These are phyloP conservation scores for Eleusine coracana DNA, from an alignment of 176 grass and related monocot genomes.

Conservation along the genomic window DNA sequence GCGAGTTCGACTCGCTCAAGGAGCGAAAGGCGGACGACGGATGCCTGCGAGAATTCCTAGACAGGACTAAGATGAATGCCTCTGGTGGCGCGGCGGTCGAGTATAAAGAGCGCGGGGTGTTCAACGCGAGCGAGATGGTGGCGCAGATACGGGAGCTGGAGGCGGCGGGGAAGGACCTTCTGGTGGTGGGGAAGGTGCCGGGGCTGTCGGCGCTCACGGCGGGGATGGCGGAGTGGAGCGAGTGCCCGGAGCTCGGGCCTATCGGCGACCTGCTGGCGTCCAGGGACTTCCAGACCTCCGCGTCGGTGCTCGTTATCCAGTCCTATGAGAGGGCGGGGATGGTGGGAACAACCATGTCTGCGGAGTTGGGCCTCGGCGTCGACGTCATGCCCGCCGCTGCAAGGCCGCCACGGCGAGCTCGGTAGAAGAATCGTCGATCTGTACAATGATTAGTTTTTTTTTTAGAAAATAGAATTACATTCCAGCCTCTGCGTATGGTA, in stretches of 20 bases:
- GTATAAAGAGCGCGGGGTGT: slow-evolving; percentile 55
- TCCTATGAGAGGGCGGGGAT: slow-evolving; percentile 28
- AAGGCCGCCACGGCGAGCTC: slow-evolving; percentile 23
- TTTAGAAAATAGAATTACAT: too few species aligned
- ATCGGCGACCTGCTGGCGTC: slow-evolving; percentile 79
- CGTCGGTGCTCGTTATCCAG: slow-evolving; percentile 68
- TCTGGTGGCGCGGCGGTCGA: slow-evolving; percentile 30
- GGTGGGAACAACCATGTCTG: background rate
- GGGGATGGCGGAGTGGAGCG: slow-evolving; percentile 74
- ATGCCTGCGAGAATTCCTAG: slow-evolving; percentile 50
- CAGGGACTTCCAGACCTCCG: slow-evolving; percentile 53
- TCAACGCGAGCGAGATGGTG: slow-evolving; percentile 65
- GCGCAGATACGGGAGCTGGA: slow-evolving; percentile 51
- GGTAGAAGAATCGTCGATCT: background rate
- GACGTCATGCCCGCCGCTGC: background rate
- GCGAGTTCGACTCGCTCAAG: slow-evolving; percentile 46
- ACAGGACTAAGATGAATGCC: background rate
- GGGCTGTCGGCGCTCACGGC: slow-evolving; percentile 49
- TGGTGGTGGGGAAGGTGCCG: slow-evolving; percentile 62
- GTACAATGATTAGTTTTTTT: too few species aligned
- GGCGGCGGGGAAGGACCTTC: slow-evolving; percentile 52
- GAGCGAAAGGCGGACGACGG: slow-evolving; percentile 56
- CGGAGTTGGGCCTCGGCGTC: slow-evolving; percentile 12
- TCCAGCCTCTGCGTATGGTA: too few species aligned
- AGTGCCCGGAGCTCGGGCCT: slow-evolving; percentile 78